Evolutionary conservation across 192 early-diverging fungal genomes (phyloP), one percentile per base, ranked within the genome.

Genomic region (Podila horticola): DNA sequence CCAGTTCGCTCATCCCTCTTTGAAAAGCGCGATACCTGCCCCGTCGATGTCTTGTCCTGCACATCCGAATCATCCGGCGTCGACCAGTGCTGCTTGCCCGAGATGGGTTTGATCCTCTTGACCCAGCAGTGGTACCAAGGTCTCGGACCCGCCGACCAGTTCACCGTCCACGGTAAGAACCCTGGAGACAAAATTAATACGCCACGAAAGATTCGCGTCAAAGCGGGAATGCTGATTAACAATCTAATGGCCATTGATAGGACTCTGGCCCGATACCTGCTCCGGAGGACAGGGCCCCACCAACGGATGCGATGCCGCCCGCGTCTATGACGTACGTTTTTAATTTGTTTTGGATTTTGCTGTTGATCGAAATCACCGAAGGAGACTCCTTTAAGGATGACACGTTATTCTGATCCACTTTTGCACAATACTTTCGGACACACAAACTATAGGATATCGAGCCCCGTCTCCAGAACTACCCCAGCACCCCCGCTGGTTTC

Each of bases 211-310:
- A 36, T 10, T 36, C 15, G 41, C 41, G 15, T 45, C 41, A 45
- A 41, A 45, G 0, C 11, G 9, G 34, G 0, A 36, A 45, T 45
- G 2, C 11, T 45, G 9, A 36, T 12, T 45, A 45, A 45, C 41
- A 45, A 36, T 12, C 0, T 45, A 17, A 4, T 45, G 11, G 41
- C 41, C 13, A 15, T 2, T 45, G 41, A 45, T 3, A 45, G 41
- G 41, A 15, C 79, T 93, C 50, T 94, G 94, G 94, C 92, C 94
- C 30, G 93, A 94, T 79, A 90, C 75, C 20, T 87, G 87, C 61
- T 59, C 66, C 26, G 87, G 87, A 51, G 81, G 72, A 57, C 74
- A 82, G 17, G 89, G 75, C 0, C 82, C 84, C 20, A 17, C 36
- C 34, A 58, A 33, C 29, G 92, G 92, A 22, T 95, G 93, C 65